Conservation (phyloP, 2,329 filamentous ascomycete genomes). For the Aspergillus intermedius region DNA sequence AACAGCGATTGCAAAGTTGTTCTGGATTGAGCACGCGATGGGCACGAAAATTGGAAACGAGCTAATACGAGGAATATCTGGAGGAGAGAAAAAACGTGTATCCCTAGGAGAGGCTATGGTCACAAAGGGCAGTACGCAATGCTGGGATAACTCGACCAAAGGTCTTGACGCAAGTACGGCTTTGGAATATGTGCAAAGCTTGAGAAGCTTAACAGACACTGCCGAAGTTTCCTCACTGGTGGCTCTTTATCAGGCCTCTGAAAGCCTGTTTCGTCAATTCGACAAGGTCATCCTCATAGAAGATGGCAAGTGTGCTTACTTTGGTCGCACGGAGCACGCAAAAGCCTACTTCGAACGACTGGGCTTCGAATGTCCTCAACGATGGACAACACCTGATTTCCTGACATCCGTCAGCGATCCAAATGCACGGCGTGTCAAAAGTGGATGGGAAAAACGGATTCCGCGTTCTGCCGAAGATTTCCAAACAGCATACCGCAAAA, state of each 20-base stretch:
- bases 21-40: constrained; percentile 65
- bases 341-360: constrained; percentile 64
- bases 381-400: constrained; percentile 70
- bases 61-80: constrained; percentile 63
- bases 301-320: constrained; percentile 65
- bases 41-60: constrained; percentile 71
- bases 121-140: constrained; percentile 58
- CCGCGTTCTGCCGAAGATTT: constrained; percentile 53
- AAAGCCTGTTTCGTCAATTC: constrained; percentile 50
- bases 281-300: constrained; percentile 65
- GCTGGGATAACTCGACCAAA: constrained; percentile 70
- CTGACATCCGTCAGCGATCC: constrained; percentile 65
- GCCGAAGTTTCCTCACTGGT: constrained; percentile 57
- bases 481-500: constrained; percentile 45
- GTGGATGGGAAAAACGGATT: constrained; percentile 52
- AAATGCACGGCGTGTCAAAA: constrained; percentile 50
- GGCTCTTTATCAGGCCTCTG: constrained; percentile 63
- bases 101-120: constrained; percentile 73
- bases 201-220: constrained; percentile 61
- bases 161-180: constrained; percentile 70
- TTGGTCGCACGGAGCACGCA: constrained; percentile 57
- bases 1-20: constrained; percentile 62
- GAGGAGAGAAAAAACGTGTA: constrained; percentile 71
- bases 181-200: constrained; percentile 62
- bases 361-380: constrained; percentile 64